Evolutionary conservation across 768 basidiomycete genomes (phyloP), one percentile per base, ranked within the genome.

Genomic region (Chlorophyllum brunneum): DNA sequence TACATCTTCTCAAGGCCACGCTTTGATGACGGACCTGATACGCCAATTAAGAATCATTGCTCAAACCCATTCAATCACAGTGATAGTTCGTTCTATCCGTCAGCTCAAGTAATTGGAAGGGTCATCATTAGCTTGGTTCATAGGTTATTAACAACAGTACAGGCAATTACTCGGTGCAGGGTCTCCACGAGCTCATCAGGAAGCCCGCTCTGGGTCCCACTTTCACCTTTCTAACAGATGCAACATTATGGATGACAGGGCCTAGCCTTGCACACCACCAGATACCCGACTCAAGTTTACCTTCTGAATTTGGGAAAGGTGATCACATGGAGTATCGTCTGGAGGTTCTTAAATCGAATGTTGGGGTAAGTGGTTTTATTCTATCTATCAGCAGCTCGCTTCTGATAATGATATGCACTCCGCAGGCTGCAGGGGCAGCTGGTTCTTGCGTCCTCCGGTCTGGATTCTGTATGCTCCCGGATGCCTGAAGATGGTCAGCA

Each of bases 151-250:
- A 91, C 55, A 74, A 75, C 52, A 75, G 82, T 0, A 74, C 79
- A 61, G 54, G 27, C 43, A 54, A 24, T 48, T 56, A 22, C 54
- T 41, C 51, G 56, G 56, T 53, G 57, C 51, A 69, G 15, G 44
- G 54, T 34, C 24, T 55, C 11, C 15, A 13, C 42, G 48, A 48
- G 5, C 44, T 56, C 22, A 68, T 63, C 6, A 72, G 79, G 51
- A 89, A 86, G 59, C 87, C 88, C 4, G 85, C 86, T 0, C 71
- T 92, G 11, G 89, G 88, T 0, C 82, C 88, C 1, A 84, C 87
- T 1, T 92, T 91, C 55, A 71, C 83, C 5, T 86, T 80, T 64
- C 66, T 88, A 63, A 79, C 82, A 1, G 89, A 91, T 59, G 81
- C 79, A 13, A 86, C 85, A 0, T 57, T 92, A n/a, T 91, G 88